phyloP scores from a whole-genome alignment of 257 asterid species.

The Solanum chiquidenum region DNA sequence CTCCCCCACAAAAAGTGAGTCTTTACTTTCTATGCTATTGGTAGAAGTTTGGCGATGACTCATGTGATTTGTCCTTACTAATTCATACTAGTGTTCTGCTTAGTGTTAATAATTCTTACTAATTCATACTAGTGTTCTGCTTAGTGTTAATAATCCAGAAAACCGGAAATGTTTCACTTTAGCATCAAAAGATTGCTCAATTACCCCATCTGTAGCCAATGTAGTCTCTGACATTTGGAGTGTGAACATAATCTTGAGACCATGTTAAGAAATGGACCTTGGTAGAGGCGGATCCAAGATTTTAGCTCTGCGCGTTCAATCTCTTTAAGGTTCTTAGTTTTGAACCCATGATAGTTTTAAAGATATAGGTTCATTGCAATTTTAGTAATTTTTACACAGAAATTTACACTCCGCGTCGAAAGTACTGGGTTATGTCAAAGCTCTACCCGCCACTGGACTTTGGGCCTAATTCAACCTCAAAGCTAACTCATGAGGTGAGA shows the following conservation, averaged over 20 bases:
- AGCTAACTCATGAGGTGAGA: background rate
- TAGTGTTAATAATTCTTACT: background rate
- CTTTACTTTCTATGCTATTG: background rate
- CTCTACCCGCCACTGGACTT: background rate
- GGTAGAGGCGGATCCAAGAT: background rate
- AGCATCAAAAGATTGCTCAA: background rate
- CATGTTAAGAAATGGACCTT: background rate
- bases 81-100: background rate
- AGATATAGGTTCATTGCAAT: background rate
- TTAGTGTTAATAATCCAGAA: background rate
- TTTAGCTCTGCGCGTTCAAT: background rate
- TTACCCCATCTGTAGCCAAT: background rate
- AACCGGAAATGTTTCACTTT: background rate
- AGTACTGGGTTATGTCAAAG: background rate
- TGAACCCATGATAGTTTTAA: background rate
- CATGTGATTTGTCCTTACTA: background rate
- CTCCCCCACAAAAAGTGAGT: background rate
- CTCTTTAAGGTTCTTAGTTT: background rate
- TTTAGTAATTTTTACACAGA: background rate
- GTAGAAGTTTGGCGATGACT: background rate
- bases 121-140: too few relatives aligned
- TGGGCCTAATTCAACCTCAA: background rate
- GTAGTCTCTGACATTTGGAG: background rate
- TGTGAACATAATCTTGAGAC: background rate
- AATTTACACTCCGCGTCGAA: background rate